Evolutionary conservation across 2,329 filamentous ascomycete species (phyloP).

Genomic region (Exserohilum rostratum): DNA sequence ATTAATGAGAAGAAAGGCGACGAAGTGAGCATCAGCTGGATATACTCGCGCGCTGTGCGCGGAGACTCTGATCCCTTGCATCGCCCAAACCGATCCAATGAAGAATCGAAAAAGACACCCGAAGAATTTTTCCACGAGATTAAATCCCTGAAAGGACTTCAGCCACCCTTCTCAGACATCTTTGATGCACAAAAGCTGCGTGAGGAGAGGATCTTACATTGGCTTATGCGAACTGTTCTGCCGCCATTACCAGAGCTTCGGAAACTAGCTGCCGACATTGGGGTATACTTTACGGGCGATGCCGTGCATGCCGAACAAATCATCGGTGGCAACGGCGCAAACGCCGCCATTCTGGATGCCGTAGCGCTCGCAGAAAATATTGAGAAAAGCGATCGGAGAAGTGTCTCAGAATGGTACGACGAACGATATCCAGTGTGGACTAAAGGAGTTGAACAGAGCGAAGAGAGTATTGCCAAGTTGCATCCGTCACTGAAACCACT

Average conservation of each 20-base stretch:
- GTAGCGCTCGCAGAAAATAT: conserved; percentile 33
- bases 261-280: conserved; percentile 6
- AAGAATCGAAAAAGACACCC: conserved; percentile 44
- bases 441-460: neutral
- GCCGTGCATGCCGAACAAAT: conserved; percentile 50
- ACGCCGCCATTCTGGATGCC: conserved; percentile 49
- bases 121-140: conserved; percentile 47
- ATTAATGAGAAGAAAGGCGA: conserved; percentile 33
- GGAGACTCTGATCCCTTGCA: conserved; percentile 40
- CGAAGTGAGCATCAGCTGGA: conserved; percentile 47
- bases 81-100: conserved; percentile 39
- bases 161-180: conserved; percentile 39
- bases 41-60: conserved; percentile 46
- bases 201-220: conserved; percentile 47
- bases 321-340: conserved; percentile 50
- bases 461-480: neutral
- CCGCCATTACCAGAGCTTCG: conserved; percentile 27
- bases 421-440: neutral
- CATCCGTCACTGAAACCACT: neutral
- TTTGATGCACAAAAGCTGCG: conserved; percentile 42
- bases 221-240: conserved; percentile 50
- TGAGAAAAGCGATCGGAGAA: neutral
- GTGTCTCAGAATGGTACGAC: neutral
- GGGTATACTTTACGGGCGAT: conserved; percentile 43
- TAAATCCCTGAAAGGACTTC: conserved; percentile 25